A percentile compares a stretch with the other conserved stretches of the same genome.
phyloP scores from a whole-genome alignment of 2,329 filamentous ascomycete genomes.

The Aureobasidium sp. region DNA sequence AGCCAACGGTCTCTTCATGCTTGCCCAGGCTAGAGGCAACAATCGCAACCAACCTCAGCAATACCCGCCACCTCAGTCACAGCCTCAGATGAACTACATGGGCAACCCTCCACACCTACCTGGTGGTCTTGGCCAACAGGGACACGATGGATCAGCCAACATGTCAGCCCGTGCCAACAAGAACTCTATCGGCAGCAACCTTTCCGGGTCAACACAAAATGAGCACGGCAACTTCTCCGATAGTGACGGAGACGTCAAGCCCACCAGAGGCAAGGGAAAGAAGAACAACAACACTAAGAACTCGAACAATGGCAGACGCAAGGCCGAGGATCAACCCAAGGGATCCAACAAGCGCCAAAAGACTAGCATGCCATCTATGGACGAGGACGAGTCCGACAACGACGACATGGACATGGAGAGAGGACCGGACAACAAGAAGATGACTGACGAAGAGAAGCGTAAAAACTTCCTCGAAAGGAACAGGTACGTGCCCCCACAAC shows the following conservation, averaged over 20 bases:
- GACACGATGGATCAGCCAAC: conserved; percentile 17
- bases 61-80: conserved; percentile 36
- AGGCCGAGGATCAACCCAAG: conserved; percentile 61
- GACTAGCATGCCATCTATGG: conserved; percentile 34
- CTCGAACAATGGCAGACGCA: conserved; percentile 61
- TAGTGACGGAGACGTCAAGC: conserved; percentile 57
- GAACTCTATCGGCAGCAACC: conserved; percentile 52
- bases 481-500: conserved; percentile 52
- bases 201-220: conserved; percentile 34
- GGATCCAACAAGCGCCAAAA: conserved; percentile 73
- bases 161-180: conserved; percentile 32
- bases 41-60: conserved; percentile 41
- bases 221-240: conserved; percentile 62
- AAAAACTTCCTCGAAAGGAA: conserved; percentile 98
- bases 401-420: conserved; percentile 40
- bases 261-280: conserved; percentile 62
- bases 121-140: conserved; percentile 32
- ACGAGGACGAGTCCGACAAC: conserved; percentile 48
- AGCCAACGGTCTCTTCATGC: conserved; percentile 85
- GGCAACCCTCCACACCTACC: conserved; percentile 34
- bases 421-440: conserved; percentile 60
- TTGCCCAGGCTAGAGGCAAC: conserved; percentile 61
- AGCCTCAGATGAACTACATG: conserved; percentile 29
- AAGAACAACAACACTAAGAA: conserved; percentile 47
- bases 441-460: conserved; percentile 97